Conservation (phyloP, 2,329 filamentous ascomycete species). For the Fusarium ambrosium region DNA sequence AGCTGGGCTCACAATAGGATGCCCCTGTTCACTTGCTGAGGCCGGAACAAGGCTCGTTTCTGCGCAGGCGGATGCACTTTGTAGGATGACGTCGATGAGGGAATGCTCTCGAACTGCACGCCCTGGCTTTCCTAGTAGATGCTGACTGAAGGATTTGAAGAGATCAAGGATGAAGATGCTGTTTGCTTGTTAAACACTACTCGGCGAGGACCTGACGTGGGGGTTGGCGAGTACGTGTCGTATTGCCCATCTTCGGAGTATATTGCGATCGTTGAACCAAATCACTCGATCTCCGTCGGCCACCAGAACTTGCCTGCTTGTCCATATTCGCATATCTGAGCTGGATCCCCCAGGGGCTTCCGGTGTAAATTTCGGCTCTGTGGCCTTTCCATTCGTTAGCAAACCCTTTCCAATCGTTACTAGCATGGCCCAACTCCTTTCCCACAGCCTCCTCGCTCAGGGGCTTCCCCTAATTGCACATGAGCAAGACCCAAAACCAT, state of each 20-base stretch:
- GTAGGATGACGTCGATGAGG: conserved; percentile 27
- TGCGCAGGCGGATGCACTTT: conserved; percentile 24
- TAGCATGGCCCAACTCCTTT: conserved; percentile 47
- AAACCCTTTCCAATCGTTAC: conserved; percentile 41
- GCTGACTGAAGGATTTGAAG: conserved; percentile 15
- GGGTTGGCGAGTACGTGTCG: conserved; percentile 18
- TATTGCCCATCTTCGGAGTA: conserved; percentile 24
- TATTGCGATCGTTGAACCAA: conserved; percentile 21
- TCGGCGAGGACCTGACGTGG: conserved; percentile 33
- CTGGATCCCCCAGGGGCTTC: conserved; percentile 27
- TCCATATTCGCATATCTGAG: conserved; percentile 41
- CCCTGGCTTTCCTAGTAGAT: conserved; percentile 22
- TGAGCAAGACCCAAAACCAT: conserved; percentile 39
- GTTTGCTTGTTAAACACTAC: conserved; percentile 26
- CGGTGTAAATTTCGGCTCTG: conserved; percentile 7
- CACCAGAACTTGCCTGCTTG: conserved; percentile 10
- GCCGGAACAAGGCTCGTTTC: conserved; percentile 22
- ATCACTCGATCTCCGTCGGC: conserved; percentile 22
- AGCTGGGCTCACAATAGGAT: conserved; percentile 22
- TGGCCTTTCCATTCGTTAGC: conserved; percentile 39
- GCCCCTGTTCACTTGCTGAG: conserved; percentile 13
- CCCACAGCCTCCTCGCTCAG: conserved; percentile 38
- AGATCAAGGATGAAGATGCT: conserved; percentile 16
- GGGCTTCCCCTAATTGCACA: conserved; percentile 41
- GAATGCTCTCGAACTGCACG: conserved; percentile 26